A percentile compares a stretch with the other conserved stretches of the same genome.
phyloP scores from a whole-genome alignment of 768 basidiomycete species.

The Holtermannia corniformis region DNA sequence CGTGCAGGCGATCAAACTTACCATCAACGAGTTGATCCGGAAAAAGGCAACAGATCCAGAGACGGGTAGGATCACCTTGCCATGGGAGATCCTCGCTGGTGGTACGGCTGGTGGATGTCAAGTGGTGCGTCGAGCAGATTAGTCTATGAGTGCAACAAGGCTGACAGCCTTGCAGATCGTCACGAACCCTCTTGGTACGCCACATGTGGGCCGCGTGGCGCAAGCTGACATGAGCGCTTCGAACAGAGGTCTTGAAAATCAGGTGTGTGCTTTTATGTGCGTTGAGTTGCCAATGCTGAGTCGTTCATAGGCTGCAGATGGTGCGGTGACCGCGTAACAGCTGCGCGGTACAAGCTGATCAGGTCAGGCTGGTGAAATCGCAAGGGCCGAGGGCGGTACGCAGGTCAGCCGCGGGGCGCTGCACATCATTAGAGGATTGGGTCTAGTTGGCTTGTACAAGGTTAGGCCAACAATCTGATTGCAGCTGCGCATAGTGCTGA shows the following conservation, averaged over 20 bases:
- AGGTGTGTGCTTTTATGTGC: not conserved
- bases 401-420: conserved; percentile 66
- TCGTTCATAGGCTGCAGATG: conserved; percentile 36
- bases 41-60: conserved; percentile 79
- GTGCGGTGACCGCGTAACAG: conserved; percentile 48
- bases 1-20: conserved; percentile 84
- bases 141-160: not conserved
- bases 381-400: conserved; percentile 65
- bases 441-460: conserved; percentile 82
- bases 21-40: conserved; percentile 87
- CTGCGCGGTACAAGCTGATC: not conserved
- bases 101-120: conserved; percentile 91
- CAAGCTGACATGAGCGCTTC: not conserved
- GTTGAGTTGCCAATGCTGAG: not conserved
- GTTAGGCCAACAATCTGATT: conserved; percentile 7
- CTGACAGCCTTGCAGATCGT: conserved; percentile 55
- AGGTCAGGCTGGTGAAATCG: conserved; percentile 61
- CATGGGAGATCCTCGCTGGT: conserved; percentile 87
- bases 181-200: conserved; percentile 74
- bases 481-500: too few species aligned
- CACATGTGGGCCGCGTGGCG: not conserved
- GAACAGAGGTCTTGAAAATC: conserved; percentile 34
- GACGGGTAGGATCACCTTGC: conserved; percentile 83
- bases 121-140: conserved; percentile 60
- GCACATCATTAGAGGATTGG: conserved; percentile 87